Evolutionary conservation across 805 yeast genomes (phyloP), one percentile per base, ranked within the genome.

Genomic region (Pichia nanzhaoensis): DNA sequence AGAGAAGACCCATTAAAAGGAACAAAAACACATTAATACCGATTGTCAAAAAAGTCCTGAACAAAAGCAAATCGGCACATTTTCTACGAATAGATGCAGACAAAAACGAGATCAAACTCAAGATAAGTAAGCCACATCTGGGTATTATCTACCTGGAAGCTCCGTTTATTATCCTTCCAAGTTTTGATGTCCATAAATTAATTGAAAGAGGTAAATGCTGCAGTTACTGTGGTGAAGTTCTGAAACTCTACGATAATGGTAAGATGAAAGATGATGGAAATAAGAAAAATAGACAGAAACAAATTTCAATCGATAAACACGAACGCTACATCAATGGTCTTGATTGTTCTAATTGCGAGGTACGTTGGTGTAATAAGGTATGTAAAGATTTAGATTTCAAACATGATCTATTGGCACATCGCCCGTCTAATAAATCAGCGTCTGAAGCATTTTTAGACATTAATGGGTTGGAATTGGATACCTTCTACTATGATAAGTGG

Each of bases 161-260:
- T 4, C 67, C 67, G 4, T 55, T 53, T 24, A 52, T 62, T 5
- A 39, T 56, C n/a, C 19, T 55, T 4, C 61, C 64, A 1, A 42
- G 54, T 2, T 57, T 53, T 51, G 64, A 59, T 20, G 19, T 61
- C 22, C 16, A 45, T 7, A 55, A 52, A 34, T 48, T 63, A 34
- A 57, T 60, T 3, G 54, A 54, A 21, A 46, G 54, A 3, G 67
- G 67, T 1, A 62, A 60, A 47, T 57, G 63, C 31, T 63, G 67
- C 42, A 54, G 60, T 32, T 54, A 49, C 32, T 63, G 67, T 45
- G 66, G 67, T 2, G 58, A 54, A 12, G 64, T 60, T 5, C 44
- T 63, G 37, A 62, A 62, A 45, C 55, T 55, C 5, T 58, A 59
- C 35, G 64, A 63, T 47, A 50, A 52, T 34, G 65, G 67, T 4